phyloP scores from a whole-genome alignment of 2,329 filamentous ascomycete genomes.

The Xylaria sp. region DNA sequence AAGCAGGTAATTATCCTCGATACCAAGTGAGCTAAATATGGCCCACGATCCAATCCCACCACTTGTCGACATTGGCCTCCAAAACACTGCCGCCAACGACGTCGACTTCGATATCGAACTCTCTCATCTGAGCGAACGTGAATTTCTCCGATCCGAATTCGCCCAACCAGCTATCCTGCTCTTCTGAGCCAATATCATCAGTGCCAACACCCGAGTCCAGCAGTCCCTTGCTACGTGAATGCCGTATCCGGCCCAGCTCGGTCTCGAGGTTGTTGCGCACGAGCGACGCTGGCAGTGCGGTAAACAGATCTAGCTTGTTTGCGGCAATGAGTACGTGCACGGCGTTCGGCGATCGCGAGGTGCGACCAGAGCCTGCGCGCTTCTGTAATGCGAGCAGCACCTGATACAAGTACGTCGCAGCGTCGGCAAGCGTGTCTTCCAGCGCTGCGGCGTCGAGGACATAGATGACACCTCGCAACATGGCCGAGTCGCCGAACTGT shows the following conservation, averaged over 20 bases:
- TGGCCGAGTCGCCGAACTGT: constrained; percentile 16
- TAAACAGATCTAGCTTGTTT: constrained; percentile 97
- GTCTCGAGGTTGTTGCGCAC: constrained; percentile 78
- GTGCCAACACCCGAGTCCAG: constrained; percentile 79
- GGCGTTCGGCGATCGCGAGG: constrained; percentile 61
- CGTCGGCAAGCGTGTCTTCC: constrained; percentile 67
- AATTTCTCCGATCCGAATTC: constrained; percentile 80
- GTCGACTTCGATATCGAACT: constrained; percentile 79
- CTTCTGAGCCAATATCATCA: constrained; percentile 65
- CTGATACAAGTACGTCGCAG: constrained; percentile 88
- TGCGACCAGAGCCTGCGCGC: constrained; percentile 62
- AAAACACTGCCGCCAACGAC: constrained; percentile 76
- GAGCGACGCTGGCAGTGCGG: constrained; percentile 78
- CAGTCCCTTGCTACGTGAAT: constrained; percentile 78
- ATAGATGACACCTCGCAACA: constrained; percentile 72
- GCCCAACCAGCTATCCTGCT: constrained; percentile 84
- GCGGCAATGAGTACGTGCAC: constrained; percentile 84
- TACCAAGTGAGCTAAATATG: constrained; percentile 60
- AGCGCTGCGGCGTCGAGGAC: constrained; percentile 83
- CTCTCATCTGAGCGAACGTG: constrained; percentile 79
- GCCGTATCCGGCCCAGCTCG: constrained; percentile 80
- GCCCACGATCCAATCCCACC: constrained; percentile 90
- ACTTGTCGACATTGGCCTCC: constrained; percentile 75
- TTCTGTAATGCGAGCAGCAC: constrained; percentile 83
- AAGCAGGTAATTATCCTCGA: constrained; percentile 12